These are phyloP conservation scores for Vitis cinerea DNA, from an alignment of 164 flowering plant species.

Conservation along the genomic window DNA sequence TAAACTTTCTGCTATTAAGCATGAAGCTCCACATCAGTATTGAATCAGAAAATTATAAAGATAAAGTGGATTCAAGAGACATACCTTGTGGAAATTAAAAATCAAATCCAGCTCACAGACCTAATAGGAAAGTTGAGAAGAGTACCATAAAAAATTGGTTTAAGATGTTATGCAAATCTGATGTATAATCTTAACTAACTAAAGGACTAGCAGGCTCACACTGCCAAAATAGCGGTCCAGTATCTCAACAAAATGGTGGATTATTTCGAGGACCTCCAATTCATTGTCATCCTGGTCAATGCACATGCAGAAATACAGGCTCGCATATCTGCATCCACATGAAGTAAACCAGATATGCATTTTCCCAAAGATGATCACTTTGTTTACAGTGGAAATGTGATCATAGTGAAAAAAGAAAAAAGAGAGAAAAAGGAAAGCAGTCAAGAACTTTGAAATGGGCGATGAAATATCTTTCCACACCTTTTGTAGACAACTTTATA, in stretches of 20 bases:
- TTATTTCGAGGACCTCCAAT: constrained; percentile 79
- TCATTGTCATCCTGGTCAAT: constrained; percentile 85
- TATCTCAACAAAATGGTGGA: constrained; percentile 90
- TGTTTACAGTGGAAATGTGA: neutral
- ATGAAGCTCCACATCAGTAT: no score
- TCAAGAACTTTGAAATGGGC: no score
- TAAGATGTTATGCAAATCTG: neutral
- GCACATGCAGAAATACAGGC: constrained; percentile 96
- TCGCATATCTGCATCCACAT: constrained; percentile 60
- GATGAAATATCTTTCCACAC: constrained; percentile 26
- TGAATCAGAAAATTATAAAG: neutral
- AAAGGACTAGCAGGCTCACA: constrained; percentile 38
- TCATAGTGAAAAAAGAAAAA: neutral
- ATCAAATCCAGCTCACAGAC: constrained; percentile 73
- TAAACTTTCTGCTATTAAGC: no score
- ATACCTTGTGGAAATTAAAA: constrained; percentile 93
- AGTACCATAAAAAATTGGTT: neutral
- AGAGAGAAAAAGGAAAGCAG: no score
- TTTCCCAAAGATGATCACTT: neutral
- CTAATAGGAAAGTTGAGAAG: constrained; percentile 25
- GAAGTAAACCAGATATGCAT: neutral
- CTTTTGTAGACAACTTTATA: constrained; percentile 89
- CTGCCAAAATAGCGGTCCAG: constrained; percentile 95
- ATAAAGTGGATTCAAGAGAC: neutral
- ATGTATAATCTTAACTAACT: neutral